Base-by-base conservation (phyloP, 164 flowering plant genomes). In the Liriodendron chinense region DNA sequence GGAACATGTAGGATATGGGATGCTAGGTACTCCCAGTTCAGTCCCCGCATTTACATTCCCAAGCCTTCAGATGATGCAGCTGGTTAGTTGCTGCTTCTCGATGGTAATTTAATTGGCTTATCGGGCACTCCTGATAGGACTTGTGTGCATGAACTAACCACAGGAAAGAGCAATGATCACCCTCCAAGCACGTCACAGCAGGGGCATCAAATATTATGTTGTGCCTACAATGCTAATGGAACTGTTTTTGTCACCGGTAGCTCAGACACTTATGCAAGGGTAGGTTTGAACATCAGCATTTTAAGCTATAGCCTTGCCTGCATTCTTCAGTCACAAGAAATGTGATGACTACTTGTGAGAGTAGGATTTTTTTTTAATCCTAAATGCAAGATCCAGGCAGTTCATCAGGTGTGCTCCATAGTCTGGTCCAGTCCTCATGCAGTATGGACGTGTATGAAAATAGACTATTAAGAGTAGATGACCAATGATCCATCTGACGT, bases 221-320 rank as follows among this genome's bases (percentile, higher is more conserved):
- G 99, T 81, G 89, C 98, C 34, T 96, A 80, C 85, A 96, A 96
- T 88, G 96, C 98, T 66, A 91, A 80, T 84, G 99, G 99, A 81
- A 91, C 98, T 72, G 91, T 92, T 76, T 96, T 96, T 89, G 99
- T 96, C 72, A 94, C 99, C 71, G 99, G 99, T 59, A 94, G 99
- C 86, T 96, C 99, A 53, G 99, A 96, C 78, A 89, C 89, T 80
- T 90, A 79, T 76, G 99, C 99, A 23, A 90, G 99, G 98, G 99
- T 96, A 91, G 28, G 68, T 65, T 65, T 6, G 28, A 25, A 22
- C 13, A 13, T 14, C 68, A 24, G 10, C 26, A 22, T 65, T 65
- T 65, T 12, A 22, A 65, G 22, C 25, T 13, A 24, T 65, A 53
- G 8, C 59, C 18, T 53, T 53, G 59, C 59, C 18, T 12, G 59